phyloP scores from a whole-genome alignment of 495 filamentous ascomycete species.

The Neurospora intermedia region DNA sequence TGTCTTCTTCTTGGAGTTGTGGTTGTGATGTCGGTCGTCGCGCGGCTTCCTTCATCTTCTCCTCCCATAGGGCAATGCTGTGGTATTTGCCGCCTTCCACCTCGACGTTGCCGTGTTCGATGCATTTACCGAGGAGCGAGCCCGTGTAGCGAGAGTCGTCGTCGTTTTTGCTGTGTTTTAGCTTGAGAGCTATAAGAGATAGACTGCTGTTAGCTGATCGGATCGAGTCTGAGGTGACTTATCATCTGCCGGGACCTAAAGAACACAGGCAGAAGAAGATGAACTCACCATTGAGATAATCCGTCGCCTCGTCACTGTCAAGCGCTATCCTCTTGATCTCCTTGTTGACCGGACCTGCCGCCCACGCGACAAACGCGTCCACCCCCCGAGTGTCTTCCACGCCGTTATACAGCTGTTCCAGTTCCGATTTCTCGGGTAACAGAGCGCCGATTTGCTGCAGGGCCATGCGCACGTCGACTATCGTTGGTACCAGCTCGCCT shows the following conservation, averaged over 20 bases:
- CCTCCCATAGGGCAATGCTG: conserved; percentile 57
- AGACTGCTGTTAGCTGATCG: background rate
- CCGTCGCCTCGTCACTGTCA: conserved; percentile 44
- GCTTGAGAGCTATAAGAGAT: conserved; percentile 48
- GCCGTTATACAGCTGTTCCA: conserved; percentile 25
- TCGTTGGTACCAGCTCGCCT: conserved; percentile 28
- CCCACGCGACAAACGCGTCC: conserved; percentile 65
- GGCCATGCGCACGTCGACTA: conserved; percentile 75
- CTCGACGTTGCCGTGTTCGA: conserved; percentile 53
- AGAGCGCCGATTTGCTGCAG: conserved; percentile 65
- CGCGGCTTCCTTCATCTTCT: conserved; percentile 16
- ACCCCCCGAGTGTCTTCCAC: conserved; percentile 67
- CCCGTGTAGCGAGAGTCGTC: conserved; percentile 74
- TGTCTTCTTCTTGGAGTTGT: conserved; percentile 5
- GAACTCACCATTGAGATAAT: conserved; percentile 56
- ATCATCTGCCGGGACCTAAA: too few relatives aligned
- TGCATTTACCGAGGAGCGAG: conserved; percentile 61
- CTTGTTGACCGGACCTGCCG: conserved; percentile 49
- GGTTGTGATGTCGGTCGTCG: conserved; percentile 12
- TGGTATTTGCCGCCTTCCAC: conserved; percentile 63
- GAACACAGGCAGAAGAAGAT: background rate
- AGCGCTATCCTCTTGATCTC: conserved; percentile 56
- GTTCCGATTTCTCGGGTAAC: conserved; percentile 41
- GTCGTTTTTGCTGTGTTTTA: conserved; percentile 69
- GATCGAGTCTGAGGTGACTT: background rate